Evolutionary conservation across 2,329 filamentous ascomycete species (phyloP).

Genomic region (Fusarium albosuccineum): DNA sequence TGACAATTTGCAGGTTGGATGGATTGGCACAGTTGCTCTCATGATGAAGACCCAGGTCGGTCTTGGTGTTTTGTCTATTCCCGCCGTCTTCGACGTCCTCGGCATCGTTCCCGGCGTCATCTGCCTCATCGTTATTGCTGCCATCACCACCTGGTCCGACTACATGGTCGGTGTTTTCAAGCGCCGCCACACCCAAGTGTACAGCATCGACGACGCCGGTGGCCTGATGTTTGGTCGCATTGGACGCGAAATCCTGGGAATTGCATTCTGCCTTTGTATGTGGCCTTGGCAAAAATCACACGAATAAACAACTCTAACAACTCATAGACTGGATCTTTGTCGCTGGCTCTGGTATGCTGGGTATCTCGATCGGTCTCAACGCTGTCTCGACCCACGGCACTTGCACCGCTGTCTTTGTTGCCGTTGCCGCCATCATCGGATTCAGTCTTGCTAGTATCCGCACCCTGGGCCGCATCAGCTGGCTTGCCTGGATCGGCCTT

Average conservation of each 20-base stretch:
- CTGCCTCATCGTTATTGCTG: conserved; percentile 55
- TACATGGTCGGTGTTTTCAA: conserved; percentile 66
- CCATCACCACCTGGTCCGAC: conserved; percentile 63
- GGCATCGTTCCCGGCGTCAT: conserved; percentile 63
- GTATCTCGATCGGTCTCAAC: conserved; percentile 56
- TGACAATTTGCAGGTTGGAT: conserved; percentile 52
- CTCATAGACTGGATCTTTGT: conserved; percentile 33
- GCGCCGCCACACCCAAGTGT: conserved; percentile 62
- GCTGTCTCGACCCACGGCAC: conserved; percentile 54
- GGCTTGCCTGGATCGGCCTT: conserved; percentile 49
- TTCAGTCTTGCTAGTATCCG: conserved; percentile 52
- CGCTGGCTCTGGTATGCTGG: conserved; percentile 36
- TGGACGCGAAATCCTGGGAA: conserved; percentile 58
- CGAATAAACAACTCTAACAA: conserved; percentile 1
- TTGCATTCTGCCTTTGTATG: conserved; percentile 53
- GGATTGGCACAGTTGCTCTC: conserved; percentile 58
- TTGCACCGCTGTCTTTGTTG: conserved; percentile 58
- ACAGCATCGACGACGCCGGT: conserved; percentile 67
- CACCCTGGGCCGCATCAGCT: conserved; percentile 50
- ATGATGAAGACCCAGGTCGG: conserved; percentile 64
- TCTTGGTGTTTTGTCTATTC: conserved; percentile 62
- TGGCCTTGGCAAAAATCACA: accelerated
- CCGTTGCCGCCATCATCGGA: conserved; percentile 49
- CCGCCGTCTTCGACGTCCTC: conserved; percentile 58
- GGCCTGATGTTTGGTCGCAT: conserved; percentile 60